These are phyloP conservation scores for Russula dissimulans DNA, from an alignment of 768 basidiomycete genomes.

Conservation along the genomic window DNA sequence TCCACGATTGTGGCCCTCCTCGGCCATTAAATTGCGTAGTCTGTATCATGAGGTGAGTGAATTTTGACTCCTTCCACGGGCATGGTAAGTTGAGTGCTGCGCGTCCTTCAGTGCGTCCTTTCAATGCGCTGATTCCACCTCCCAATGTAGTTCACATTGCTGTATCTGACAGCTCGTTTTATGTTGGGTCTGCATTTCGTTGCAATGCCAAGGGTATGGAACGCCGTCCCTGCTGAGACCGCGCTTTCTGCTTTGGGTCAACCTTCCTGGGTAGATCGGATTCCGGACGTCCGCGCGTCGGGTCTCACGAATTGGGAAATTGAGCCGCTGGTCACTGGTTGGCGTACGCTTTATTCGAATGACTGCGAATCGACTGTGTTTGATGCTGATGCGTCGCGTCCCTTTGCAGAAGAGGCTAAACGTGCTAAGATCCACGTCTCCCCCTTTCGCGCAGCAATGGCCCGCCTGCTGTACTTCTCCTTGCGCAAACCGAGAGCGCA, in stretches of 20 bases:
- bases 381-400: neutral
- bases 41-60: neutral
- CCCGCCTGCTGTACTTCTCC: neutral
- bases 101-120: neutral
- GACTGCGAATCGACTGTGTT: neutral
- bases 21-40: neutral
- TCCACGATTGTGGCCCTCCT: neutral
- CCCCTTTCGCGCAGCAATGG: neutral
- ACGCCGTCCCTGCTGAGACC: neutral
- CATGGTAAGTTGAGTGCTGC: neutral
- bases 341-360: neutral
- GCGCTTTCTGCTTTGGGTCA: neutral
- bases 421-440: neutral
- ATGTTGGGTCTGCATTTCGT: neutral
- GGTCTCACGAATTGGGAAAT: neutral
- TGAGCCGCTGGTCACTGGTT: neutral
- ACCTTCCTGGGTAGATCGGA: neutral
- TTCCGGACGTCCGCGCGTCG: neutral
- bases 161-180: neutral
- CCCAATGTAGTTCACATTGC: neutral
- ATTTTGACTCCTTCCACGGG: neutral
- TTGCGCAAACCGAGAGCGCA: neutral
- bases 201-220: neutral
- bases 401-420: neutral
- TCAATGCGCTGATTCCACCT: neutral